Evolutionary conservation across 164 flowering plant genomes (phyloP), one percentile per base, ranked within the genome.

Genomic region (Liriodendron chinense): DNA sequence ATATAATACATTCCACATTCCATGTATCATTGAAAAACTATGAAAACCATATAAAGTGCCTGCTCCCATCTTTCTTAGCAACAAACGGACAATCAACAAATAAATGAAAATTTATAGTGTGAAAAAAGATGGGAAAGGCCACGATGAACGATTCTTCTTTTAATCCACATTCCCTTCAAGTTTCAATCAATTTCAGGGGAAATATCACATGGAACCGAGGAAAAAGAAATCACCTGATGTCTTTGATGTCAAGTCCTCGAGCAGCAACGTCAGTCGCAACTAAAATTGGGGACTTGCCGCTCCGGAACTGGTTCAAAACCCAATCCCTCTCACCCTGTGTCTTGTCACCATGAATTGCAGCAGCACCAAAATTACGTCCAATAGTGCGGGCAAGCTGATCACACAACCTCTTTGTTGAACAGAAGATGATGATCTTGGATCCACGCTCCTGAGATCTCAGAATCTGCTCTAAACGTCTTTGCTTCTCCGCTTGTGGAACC

Each of bases 221-320:
- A 7, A 34, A 53, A 53, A n/a, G n/a, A 53, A 67, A 71, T 53
- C 34, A 89, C 98, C 98, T 94, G 78, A 94, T 91, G 75, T 94
- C 98, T 80, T 92, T 91, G 66, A 95, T 88, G 75, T 93, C 98
- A 77, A 94, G 91, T 9, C 98, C 98, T 24, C 98, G 85, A 47
- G 98, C 98, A 76, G 98, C 98, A 80, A 94, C 98, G 80, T 94
- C 97, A 69, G 98, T 94, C 24, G 98, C 98, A 79, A 93, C 94
- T 73, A 94, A 82, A 63, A 95, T 84, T 2, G 96, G 96, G 13
- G 89, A 83, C 78, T 84, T 91, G 62, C 99, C 99, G 73, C 80
- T 80, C 1, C 97, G 90, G 74, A 95, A 95, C 81, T 91, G 92
- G 79, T 87, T 92, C 75, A 95, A 76, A 74, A 92, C 98, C 88